Evolutionary conservation across 2,329 filamentous ascomycete species (phyloP).

Genomic region (Lasiodiplodia citricola): DNA sequence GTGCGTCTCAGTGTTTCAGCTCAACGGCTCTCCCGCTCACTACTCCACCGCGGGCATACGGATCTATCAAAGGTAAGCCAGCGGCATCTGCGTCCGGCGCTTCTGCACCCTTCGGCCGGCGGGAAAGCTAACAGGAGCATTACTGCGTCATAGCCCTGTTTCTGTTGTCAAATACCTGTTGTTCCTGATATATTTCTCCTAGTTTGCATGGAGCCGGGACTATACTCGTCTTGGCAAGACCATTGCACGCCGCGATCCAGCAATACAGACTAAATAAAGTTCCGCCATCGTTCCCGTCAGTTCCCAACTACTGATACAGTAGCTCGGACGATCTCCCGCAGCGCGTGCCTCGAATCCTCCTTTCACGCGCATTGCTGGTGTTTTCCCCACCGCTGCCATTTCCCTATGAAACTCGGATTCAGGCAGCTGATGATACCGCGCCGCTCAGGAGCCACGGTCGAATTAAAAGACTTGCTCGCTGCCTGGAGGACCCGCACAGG

Average conservation of each 20-base stretch:
- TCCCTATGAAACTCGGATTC: too few relatives aligned
- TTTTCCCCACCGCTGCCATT: too few relatives aligned
- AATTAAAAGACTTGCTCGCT: neutral
- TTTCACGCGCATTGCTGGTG: neutral
- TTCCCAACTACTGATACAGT: neutral
- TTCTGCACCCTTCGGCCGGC: neutral
- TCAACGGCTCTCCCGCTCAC: neutral
- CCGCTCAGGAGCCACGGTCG: neutral
- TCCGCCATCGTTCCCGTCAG: neutral
- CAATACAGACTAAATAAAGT: neutral
- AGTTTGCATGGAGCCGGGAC: too few relatives aligned
- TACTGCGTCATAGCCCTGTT: neutral
- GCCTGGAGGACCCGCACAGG: neutral
- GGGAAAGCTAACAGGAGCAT: neutral
- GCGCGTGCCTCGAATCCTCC: neutral
- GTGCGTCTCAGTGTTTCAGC: neutral
- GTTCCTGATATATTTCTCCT: too few relatives aligned
- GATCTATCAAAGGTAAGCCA: neutral
- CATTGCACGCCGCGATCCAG: neutral
- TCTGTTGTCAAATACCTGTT: neutral
- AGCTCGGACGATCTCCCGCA: neutral
- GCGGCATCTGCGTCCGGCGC: neutral
- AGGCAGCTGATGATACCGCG: neutral
- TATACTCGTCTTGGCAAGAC: neutral
- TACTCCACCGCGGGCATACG: neutral